phyloP scores from a whole-genome alignment of 2,329 filamentous ascomycete genomes.

The Paracoccidioides brasiliensis region DNA sequence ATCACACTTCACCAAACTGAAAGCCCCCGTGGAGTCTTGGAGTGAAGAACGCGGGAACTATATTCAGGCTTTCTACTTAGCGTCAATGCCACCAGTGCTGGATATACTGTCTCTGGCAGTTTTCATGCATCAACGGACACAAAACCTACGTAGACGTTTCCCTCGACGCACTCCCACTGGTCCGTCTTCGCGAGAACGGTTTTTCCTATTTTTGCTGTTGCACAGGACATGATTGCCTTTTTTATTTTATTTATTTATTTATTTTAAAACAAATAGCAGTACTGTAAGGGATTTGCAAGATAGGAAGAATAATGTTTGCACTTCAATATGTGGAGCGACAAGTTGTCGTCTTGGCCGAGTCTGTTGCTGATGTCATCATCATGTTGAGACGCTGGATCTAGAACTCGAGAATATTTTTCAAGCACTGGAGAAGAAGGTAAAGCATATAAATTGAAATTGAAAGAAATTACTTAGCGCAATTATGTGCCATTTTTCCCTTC shows the following conservation, averaged over 20 bases:
- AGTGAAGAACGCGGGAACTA: constrained; percentile 36
- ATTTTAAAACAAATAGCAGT: background rate
- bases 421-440: no score
- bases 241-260: background rate
- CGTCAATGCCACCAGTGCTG: background rate
- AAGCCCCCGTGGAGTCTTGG: constrained; percentile 26
- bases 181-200: constrained; percentile 39
- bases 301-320: background rate
- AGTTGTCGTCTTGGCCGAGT: no score
- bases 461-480: no score
- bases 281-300: no score
- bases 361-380: no score
- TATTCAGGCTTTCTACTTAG: background rate
- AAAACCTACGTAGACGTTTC: constrained; percentile 40
- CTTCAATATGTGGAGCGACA: no score
- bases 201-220: constrained; percentile 38
- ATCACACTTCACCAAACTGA: constrained; percentile 31
- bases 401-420: no score
- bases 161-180: constrained; percentile 43
- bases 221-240: constrained; percentile 20
- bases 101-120: background rate
- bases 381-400: no score
- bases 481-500: no score
- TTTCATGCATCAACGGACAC: background rate
- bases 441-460: no score